Conservation (phyloP, 331 rosid species). For the Quercus lobata region DNA sequence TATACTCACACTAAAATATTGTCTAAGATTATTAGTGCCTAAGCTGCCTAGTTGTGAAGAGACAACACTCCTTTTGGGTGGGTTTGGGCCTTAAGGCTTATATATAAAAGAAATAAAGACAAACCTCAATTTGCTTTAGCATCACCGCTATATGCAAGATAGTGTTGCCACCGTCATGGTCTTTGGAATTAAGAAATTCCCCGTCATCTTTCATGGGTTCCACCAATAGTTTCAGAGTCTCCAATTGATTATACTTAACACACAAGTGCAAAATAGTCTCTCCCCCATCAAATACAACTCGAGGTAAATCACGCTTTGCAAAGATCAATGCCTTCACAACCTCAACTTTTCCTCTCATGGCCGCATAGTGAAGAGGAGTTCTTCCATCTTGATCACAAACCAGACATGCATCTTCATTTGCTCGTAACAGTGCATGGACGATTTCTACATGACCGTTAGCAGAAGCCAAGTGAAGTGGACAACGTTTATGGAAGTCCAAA, state of each 20-base stretch:
- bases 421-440: background rate
- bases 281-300: background rate
- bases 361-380: conserved; percentile 22
- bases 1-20: too few species aligned
- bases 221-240: too few species aligned
- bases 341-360: conserved; percentile 6
- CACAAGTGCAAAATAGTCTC: background rate
- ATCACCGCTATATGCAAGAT: conserved; percentile 7
- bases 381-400: conserved; percentile 3
- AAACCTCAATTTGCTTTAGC: conserved; percentile 16
- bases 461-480: conserved; percentile 26
- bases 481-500: background rate
- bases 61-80: too few species aligned
- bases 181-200: too few species aligned
- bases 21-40: too few species aligned
- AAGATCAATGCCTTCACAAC: background rate
- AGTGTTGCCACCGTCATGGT: conserved; percentile 5
- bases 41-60: background rate
- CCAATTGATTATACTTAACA: too few species aligned
- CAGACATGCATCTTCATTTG: background rate
- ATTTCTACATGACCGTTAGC: conserved; percentile 16
- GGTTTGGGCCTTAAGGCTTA: too few species aligned
- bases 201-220: too few species aligned
- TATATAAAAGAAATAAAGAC: too few species aligned
- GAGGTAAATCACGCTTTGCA: background rate